phyloP scores from a whole-genome alignment of 352 stramenopile species.

The Globisporangium echinulatum region DNA sequence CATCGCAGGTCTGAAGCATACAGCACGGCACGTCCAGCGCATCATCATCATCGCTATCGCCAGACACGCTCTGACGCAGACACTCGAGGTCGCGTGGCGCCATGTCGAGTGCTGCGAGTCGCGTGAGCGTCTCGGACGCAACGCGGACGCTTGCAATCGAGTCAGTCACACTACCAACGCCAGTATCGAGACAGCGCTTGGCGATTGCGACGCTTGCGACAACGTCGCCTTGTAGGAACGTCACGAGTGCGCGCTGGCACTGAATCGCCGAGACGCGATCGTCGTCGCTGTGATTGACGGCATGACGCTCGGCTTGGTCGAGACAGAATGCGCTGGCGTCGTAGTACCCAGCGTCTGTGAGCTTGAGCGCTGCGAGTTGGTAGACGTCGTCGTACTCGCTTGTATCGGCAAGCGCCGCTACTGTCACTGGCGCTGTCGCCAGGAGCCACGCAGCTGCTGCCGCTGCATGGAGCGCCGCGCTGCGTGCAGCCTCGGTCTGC shows the following conservation, averaged over 20 bases:
- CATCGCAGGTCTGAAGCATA: background rate
- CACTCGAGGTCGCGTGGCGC: constrained; percentile 19
- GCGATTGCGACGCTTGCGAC: constrained; percentile 4
- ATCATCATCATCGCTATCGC: background rate
- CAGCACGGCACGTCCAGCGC: background rate
- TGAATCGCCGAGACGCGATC: background rate
- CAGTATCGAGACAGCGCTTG: constrained; percentile 6
- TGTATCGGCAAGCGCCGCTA: background rate
- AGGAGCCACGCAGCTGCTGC: constrained; percentile 15
- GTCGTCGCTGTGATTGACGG: background rate
- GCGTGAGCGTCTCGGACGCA: constrained; percentile 16
- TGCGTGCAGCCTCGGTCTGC: constrained; percentile 16
- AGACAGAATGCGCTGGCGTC: constrained; percentile 16
- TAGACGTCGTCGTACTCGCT: background rate
- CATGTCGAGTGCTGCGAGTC: constrained; percentile 13
- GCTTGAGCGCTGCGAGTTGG: constrained; percentile 10
- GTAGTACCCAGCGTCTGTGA: constrained; percentile 25
- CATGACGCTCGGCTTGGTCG: background rate
- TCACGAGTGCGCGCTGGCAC: constrained; percentile 23
- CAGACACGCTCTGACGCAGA: constrained; percentile 5
- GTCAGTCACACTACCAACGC: background rate
- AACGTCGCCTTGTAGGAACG: constrained; percentile 25
- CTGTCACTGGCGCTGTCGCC: background rate
- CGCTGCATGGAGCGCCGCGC: constrained; percentile 24
- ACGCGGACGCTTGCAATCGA: constrained; percentile 17